A percentile compares a stretch with the other conserved stretches of the same genome.
Conservation (phyloP, 2,329 filamentous ascomycete species). For the Ascosphaera acerosa region DNA sequence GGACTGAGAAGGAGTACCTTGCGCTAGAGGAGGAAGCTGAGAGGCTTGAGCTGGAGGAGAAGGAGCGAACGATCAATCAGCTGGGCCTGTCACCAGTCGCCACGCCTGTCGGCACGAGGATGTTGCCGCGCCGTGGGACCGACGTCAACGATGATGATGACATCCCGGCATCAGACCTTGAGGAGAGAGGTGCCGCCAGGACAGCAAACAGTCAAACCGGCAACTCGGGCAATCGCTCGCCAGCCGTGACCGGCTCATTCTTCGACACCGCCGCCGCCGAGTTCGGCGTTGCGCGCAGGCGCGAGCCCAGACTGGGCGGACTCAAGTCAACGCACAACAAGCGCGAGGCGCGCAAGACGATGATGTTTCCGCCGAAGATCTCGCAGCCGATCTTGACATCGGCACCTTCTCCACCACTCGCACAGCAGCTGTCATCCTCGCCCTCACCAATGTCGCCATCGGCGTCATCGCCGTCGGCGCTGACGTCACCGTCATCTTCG, state of each 20-base stretch:
- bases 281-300: background rate
- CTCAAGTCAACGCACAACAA: background rate
- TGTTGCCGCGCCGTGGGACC: too few species aligned
- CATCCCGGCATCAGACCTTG: too few species aligned
- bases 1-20: slow-evolving; percentile 59
- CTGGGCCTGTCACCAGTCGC: background rate
- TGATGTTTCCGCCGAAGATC: background rate
- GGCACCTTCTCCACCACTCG: too few species aligned
- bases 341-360: background rate
- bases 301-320: background rate
- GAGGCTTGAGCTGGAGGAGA: slow-evolving; percentile 10
- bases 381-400: too few species aligned
- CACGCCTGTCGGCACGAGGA: background rate
- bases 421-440: too few species aligned
- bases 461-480: too few species aligned
- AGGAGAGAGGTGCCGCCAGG: too few species aligned
- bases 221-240: background rate
- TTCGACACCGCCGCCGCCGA: too few species aligned
- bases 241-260: too few species aligned
- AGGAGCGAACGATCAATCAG: slow-evolving; percentile 4
- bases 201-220: background rate
- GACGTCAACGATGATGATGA: too few species aligned
- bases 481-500: too few species aligned
- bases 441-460: too few species aligned
- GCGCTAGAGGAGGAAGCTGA: slow-evolving; percentile 26